Evolutionary conservation across 2,329 filamentous ascomycete genomes (phyloP), one percentile per base, ranked within the genome.

Genomic region (Bipolaris gigantea): DNA sequence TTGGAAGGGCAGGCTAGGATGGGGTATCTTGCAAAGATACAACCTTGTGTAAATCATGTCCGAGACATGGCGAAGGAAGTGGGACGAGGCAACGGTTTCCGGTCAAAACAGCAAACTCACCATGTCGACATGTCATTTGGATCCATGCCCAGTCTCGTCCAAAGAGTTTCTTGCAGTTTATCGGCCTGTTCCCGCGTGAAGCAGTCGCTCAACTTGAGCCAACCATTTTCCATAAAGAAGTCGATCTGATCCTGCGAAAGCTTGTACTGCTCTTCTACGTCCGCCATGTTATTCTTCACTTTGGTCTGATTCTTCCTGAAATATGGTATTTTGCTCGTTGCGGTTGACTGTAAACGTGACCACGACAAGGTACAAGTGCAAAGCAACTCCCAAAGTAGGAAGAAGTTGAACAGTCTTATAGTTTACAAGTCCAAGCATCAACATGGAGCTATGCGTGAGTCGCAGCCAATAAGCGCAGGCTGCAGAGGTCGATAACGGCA

Each of bases 61-160:
- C 19, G 10, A 5, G 4, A 21, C 13, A 7, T 2, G 4, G 6
- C 1, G 19, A 15, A 15, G 21, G 2, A 10, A 23, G 19, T 5
- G 15, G 21, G 13, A 13, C 25, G 13, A 18, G 10, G 13, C 13
- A 19, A 15, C 4, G 3, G 9, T 1, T 39, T 5, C 9, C 2
- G 7, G 7, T 35, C 7, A 32, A 6, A 5, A 23, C 7, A 34
- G 18, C 25, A 15, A 45, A 30, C 16, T 15, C 60, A 72, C 87
- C 87, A 89, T 30, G 87, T 89, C 2, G 79, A 77, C 67, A 83
- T 84, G 72, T 90, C 84, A 3, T 79, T 77, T 0, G 85, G 81
- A 41, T 82, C 81, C 80, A 88, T 86, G 23, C 84, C 86, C 5
- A 89, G 79, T 9, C 87, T 80, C 0, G 81, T 83, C 87, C 87